These are phyloP conservation scores for Panellus pusillus DNA, from an alignment of 768 basidiomycete species.

Conservation along the genomic window DNA sequence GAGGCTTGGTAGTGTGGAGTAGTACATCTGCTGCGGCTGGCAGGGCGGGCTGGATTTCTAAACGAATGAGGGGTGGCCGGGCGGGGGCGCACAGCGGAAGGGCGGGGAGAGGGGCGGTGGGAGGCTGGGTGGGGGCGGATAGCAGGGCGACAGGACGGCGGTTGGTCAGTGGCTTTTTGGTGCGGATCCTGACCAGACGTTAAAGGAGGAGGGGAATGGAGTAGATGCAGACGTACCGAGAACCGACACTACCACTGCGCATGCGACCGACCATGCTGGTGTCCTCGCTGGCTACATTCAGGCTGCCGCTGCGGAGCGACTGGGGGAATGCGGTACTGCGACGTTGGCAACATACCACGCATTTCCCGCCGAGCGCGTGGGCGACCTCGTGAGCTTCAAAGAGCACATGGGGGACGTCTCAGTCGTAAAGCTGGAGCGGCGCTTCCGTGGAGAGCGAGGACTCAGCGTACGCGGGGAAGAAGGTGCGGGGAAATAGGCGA, in stretches of 20 bases:
- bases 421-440: constrained; percentile 48
- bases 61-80: constrained; percentile 19
- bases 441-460: constrained; percentile 39
- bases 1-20: background rate
- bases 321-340: constrained; percentile 29
- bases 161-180: constrained; percentile 14
- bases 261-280: constrained; percentile 39
- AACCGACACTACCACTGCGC: constrained; percentile 38
- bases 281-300: constrained; percentile 29
- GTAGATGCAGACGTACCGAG: constrained; percentile 8
- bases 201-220: background rate
- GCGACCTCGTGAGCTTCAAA: constrained; percentile 38
- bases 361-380: constrained; percentile 37
- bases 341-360: constrained; percentile 35
- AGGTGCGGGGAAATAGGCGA: constrained; percentile 6
- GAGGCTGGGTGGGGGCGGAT: constrained; percentile 14
- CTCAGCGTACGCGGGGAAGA: background rate
- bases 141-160: constrained; percentile 15
- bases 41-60: constrained; percentile 16
- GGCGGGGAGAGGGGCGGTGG: constrained; percentile 13
- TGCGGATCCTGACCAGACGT: constrained; percentile 7
- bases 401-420: constrained; percentile 37
- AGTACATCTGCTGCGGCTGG: constrained; percentile 17
- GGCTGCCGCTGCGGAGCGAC: constrained; percentile 38
- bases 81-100: constrained; percentile 17